Evolutionary conservation across 2,329 filamentous ascomycete species (phyloP), one percentile per base, ranked within the genome.

Genomic region (Paraphoma chrysanthemicola): DNA sequence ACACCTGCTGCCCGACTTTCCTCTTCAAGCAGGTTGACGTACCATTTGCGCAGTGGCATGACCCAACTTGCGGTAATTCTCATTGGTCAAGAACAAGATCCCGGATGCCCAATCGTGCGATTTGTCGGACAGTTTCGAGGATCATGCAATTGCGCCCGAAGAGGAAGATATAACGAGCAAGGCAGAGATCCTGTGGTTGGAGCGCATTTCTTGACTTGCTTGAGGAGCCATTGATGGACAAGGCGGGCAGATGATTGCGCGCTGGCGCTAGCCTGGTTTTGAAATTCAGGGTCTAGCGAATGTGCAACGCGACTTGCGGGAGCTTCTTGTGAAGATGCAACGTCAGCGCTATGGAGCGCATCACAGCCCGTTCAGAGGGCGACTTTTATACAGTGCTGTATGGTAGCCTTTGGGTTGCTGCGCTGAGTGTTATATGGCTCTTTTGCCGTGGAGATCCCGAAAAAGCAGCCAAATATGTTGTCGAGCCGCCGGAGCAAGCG

Each of bases 401-500:
- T 43, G 64, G 44, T 59, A 61, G 44, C 51, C 59, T 59, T 54
- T 74, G 57, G 66, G 63, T 51, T 44, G 58, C 53, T 14, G 68
- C 70, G 0, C 56, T 74, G 29, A 56, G 59, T 1, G 44, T 69
- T 1, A 57, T 73, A 31, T 74, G 63, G 63, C 60, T 57, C 46
- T 63, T 54, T 31, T 74, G 57, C 48, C 74, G 53, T 48, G 70
- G 57, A 14, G 70, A 75, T 49, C 62, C 62, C 14, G 81, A 82
- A 62, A 72, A 73, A n/a, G 71, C 79, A 5, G 83, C 86, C 42
- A 80, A 79, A 33, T 93, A 90, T 77, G 78, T 76, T 44, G 83
- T 92, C 30, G 82, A 86, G 5, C 68, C 83, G 42, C 89, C 90
- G n/a, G 85, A 86, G 73, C 77, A 85, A 61, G 86, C 87, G 51